phyloP scores from a whole-genome alignment of 2,329 filamentous ascomycete species.

The Trichoderma sp. region DNA sequence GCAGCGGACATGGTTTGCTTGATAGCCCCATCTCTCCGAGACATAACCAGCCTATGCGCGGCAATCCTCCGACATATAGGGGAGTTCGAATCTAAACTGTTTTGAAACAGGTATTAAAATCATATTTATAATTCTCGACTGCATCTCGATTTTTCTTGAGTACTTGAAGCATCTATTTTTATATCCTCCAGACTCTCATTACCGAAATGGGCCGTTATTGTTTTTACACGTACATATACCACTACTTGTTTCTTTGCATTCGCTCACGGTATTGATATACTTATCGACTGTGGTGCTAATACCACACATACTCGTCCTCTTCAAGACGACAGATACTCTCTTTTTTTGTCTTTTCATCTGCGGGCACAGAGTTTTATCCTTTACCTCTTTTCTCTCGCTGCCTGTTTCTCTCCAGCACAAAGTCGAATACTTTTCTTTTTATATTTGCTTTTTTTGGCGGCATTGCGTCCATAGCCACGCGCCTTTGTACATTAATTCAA shows the following conservation, averaged over 20 bases:
- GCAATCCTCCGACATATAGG: conserved; percentile 59
- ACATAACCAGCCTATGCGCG: conserved; percentile 52
- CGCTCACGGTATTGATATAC: background rate
- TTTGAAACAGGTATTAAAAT: background rate
- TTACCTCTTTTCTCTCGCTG: background rate
- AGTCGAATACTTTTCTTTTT: too few species aligned
- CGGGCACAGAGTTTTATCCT: background rate
- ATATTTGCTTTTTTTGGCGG: background rate
- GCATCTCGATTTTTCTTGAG: background rate
- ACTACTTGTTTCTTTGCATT: background rate
- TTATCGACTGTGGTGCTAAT: background rate
- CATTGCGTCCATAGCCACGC: background rate
- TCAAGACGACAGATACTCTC: background rate
- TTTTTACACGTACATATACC: background rate
- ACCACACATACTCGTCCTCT: background rate
- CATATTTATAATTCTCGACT: background rate
- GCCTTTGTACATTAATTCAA: background rate
- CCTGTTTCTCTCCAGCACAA: background rate
- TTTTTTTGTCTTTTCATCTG: background rate
- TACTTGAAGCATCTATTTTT: background rate
- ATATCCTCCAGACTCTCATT: background rate
- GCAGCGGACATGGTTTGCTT: conserved; percentile 37
- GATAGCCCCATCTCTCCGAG: conserved; percentile 39
- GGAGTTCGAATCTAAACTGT: conserved; percentile 49
- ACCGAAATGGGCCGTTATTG: background rate